Evolutionary conservation across 345 rosid genomes (phyloP).

Genomic region (Eucalyptus guilfoylei): DNA sequence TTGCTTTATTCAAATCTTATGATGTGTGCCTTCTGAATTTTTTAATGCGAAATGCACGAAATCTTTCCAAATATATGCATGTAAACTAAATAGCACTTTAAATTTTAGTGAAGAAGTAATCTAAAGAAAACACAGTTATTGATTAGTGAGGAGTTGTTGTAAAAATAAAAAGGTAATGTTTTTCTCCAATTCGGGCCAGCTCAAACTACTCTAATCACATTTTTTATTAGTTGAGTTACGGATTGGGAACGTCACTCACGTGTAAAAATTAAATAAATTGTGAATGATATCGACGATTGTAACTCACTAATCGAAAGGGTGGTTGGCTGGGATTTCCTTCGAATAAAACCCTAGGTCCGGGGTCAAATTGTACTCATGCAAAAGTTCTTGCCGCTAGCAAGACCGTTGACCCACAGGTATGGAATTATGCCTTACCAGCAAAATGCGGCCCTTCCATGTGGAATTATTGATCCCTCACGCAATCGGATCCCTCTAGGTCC

Average conservation of each 20-base stretch:
- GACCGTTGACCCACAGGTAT: neutral
- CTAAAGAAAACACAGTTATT: neutral
- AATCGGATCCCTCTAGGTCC: neutral
- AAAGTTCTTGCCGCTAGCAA: neutral
- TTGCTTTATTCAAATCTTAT: neutral
- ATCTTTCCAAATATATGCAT: neutral
- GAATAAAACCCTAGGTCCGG: neutral
- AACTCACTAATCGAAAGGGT: neutral
- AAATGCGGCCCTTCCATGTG: neutral
- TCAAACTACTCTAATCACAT: neutral
- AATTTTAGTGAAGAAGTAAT: neutral
- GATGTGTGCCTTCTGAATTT: rapidly evolving
- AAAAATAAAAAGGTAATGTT: neutral
- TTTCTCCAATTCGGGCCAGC: rapidly evolving
- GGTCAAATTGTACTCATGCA: neutral
- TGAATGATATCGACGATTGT: neutral
- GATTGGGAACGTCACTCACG: rapidly evolving
- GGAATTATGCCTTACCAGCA: neutral
- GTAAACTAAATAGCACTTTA: neutral
- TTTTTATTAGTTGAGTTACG: neutral
- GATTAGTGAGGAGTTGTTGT: neutral
- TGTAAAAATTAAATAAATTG: neutral
- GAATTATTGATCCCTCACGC: neutral
- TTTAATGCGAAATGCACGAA: neutral
- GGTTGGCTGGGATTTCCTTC: neutral